Conservation (phyloP, 139 green algal genomes). For the Coelastrella sp. region DNA sequence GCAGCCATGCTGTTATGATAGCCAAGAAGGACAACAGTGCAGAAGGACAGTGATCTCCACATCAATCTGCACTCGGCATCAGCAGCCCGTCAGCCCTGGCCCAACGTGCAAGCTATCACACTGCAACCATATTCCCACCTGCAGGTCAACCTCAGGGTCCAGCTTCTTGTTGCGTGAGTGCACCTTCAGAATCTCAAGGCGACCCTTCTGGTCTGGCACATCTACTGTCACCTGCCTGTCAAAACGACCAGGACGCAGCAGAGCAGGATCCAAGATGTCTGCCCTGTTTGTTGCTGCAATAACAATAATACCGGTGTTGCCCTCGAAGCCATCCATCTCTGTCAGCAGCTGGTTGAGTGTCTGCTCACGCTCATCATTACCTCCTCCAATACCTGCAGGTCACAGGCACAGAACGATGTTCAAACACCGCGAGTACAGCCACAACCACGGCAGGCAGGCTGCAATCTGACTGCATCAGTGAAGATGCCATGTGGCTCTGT, state of each 20-base stretch:
- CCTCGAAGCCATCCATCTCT: constrained; percentile 99
- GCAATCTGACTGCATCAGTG: neutral
- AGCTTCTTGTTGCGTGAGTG: constrained; percentile 99
- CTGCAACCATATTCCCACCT: constrained; percentile 46
- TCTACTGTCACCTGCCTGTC: constrained; percentile 97
- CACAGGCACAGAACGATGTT: neutral
- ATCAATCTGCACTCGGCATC: no score
- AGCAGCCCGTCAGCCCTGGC: neutral
- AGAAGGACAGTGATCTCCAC: no score
- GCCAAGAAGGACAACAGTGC: neutral
- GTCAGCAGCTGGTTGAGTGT: constrained; percentile 98
- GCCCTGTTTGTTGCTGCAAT: constrained; percentile 99
- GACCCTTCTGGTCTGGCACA: constrained; percentile 96
- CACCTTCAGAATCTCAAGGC: constrained; percentile 96
- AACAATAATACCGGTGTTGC: constrained; percentile 97
- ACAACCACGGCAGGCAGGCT: neutral
- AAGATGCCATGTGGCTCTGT: no score
- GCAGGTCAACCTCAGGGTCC: constrained; percentile 92
- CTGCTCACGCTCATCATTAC: constrained; percentile 99
- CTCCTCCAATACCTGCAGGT: constrained; percentile 93
- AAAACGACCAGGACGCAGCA: constrained; percentile 99
- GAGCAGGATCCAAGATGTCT: constrained; percentile 98
- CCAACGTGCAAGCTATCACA: neutral
- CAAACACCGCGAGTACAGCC: no score
- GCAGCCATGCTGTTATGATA: no score